Base-by-base conservation (phyloP, 345 rosid genomes). In the Chamaenerion angustifolium region DNA sequence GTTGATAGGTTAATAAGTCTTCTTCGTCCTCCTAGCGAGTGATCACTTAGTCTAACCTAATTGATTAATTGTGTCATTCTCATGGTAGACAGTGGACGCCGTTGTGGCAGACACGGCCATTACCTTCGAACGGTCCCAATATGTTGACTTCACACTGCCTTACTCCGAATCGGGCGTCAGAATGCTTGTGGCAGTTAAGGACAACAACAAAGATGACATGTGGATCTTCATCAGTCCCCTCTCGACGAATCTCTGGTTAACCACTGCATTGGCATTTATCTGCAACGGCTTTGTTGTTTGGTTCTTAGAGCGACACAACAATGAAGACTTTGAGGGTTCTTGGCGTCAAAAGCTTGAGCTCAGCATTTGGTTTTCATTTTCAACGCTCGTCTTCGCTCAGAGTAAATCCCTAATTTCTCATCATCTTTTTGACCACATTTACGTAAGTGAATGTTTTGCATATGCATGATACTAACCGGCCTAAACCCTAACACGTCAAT, bases 41-140 rank as follows among this genome's bases (percentile, higher is more conserved):
- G n/a, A n/a, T n/a, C n/a, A n/a, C n/a, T n/a, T n/a, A n/a, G n/a
- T n/a, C n/a, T n/a, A n/a, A n/a, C n/a, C n/a, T n/a, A n/a, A n/a
- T n/a, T n/a, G n/a, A n/a, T n/a, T n/a, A n/a, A n/a, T n/a, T n/a
- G n/a, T n/a, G n/a, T n/a, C n/a, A n/a, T n/a, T n/a, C n/a, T n/a
- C n/a, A n/a, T n/a, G n/a, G n/a, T 75, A 84, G 88, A 58, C 11
- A 0, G 76, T 40, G 11, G 89, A 82, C 56, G 83, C 69, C 4
- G 74, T 52, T 6, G 95, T 75, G n/a, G 97, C 89, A 62, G 97
- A 88, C 59, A n/a, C 48, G n/a, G 73, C 97, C 4, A 78, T 85
- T 17, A 42, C 62, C 1, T 54, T 66, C 1, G 42, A 78, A 10
- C 75, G 93, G 42, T 71, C 95, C 6, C 1, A 0, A 7, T 40